These are phyloP conservation scores for Pyrenophora graminea DNA, from an alignment of 2,329 filamentous ascomycete species.

Conservation along the genomic window DNA sequence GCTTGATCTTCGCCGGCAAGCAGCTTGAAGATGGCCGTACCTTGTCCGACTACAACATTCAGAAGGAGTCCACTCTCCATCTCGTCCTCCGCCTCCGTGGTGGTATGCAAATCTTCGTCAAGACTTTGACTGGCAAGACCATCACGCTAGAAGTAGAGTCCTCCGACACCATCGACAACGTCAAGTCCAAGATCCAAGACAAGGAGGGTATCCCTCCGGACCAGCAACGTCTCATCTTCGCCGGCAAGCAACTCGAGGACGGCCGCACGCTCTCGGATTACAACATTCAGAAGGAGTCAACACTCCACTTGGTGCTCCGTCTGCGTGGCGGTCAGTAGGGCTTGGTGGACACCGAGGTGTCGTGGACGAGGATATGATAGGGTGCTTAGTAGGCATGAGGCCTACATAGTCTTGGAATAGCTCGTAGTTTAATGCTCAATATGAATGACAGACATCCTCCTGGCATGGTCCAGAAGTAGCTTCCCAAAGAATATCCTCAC, in stretches of 20 bases:
- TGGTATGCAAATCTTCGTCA: slow-evolving; percentile 67
- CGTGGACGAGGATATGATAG: slow-evolving; percentile 38
- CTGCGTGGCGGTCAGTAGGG: slow-evolving; percentile 60
- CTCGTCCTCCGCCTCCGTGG: slow-evolving; percentile 85
- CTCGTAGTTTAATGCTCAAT: no score
- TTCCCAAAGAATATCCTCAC: no score
- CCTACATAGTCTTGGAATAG: no score
- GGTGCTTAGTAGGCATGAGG: no score
- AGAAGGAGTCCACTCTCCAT: slow-evolving; percentile 88
- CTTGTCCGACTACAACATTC: slow-evolving; percentile 90
- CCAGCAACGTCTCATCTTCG: slow-evolving; percentile 91
- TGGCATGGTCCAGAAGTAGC: no score
- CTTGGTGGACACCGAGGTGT: slow-evolving; percentile 13
- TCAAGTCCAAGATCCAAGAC: slow-evolving; percentile 83
- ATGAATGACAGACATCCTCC: no score
- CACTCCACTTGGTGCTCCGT: slow-evolving; percentile 66
- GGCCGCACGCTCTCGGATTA: slow-evolving; percentile 90
- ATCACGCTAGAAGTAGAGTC: slow-evolving; percentile 92
- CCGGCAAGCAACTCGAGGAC: slow-evolving; percentile 91
- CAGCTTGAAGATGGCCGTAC: slow-evolving; percentile 94
- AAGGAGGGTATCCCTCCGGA: slow-evolving; percentile 89
- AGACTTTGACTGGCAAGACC: slow-evolving; percentile 77
- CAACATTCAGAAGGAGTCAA: slow-evolving; percentile 85
- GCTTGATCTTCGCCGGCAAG: slow-evolving; percentile 94
- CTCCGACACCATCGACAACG: slow-evolving; percentile 90